These are phyloP conservation scores for Mycena belliarum DNA, from an alignment of 768 basidiomycete genomes.

Conservation along the genomic window DNA sequence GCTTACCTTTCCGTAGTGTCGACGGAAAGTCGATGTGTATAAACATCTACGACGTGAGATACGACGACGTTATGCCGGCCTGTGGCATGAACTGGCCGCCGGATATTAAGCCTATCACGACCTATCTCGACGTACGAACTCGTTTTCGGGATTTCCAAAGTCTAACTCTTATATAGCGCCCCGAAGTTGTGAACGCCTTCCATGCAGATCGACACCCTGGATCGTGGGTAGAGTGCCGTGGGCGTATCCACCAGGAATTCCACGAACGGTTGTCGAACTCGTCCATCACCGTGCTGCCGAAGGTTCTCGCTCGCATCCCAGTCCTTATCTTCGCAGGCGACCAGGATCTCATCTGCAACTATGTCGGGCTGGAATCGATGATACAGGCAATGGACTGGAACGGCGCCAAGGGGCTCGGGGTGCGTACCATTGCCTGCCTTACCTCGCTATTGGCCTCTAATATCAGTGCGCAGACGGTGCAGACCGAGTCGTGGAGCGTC, in stretches of 20 bases:
- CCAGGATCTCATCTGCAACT: constrained; percentile 96
- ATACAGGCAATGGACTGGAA: constrained; percentile 86
- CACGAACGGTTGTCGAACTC: constrained; percentile 58
- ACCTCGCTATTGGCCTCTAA: background rate
- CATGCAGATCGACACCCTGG: constrained; percentile 79
- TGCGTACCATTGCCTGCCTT: constrained; percentile 41
- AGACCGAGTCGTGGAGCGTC: constrained; percentile 76
- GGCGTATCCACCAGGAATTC: constrained; percentile 65
- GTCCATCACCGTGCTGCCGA: constrained; percentile 74
- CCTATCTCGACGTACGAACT: constrained; percentile 75
- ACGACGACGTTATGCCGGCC: constrained; percentile 80
- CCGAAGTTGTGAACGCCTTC: constrained; percentile 78
- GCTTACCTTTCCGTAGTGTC: constrained; percentile 42
- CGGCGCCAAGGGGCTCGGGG: constrained; percentile 80
- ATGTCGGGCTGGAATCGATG: constrained; percentile 86
- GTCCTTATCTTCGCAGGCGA: constrained; percentile 94
- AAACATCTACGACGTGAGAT: constrained; percentile 93
- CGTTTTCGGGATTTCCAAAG: background rate
- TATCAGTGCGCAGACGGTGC: constrained; percentile 51
- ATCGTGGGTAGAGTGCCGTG: constrained; percentile 86
- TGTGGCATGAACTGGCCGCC: constrained; percentile 99
- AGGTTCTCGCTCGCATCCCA: constrained; percentile 74
- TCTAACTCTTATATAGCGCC: constrained; percentile 51
- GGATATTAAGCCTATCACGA: constrained; percentile 72
- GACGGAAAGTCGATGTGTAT: constrained; percentile 76